Base-by-base conservation (phyloP, 108 stramenopile genomes). In the Nannochloropsis gaditana region DNA sequence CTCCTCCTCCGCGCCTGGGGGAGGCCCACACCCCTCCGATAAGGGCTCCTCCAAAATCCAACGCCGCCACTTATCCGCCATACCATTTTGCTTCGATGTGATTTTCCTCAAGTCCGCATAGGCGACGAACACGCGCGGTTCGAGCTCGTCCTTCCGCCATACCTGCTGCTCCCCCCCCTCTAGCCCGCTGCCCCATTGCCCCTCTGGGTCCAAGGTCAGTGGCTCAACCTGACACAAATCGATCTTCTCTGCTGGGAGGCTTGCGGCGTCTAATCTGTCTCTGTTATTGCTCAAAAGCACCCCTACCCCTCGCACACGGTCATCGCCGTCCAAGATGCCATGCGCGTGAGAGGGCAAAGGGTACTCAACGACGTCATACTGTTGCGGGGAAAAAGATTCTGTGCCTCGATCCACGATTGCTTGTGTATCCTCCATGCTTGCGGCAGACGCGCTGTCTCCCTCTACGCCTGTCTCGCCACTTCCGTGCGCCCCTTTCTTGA, bases 121-220 rank as follows among this genome's bases (percentile, higher is more conserved):
- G 59, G 59, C 59, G 59, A n/a, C 59, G n/a, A 73, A 73, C 8
- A 73, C 59, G n/a, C 59, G 59, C 59, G 59, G 59, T 73, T 73
- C 59, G 3, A 73, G 59, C 59, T 73, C 59, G 6, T 73, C 59
- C 59, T 73, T 73, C 59, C n/a, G 59, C 59, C 59, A 73, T n/a
- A 73, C 59, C 59, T n/a, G n/a, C 8, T n/a, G 19, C 59, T 3
- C 59, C 8, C n/a, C 19, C 19, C 59, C 59, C 59, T 73, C 59
- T 31, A 31, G 31, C 31, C 31, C 31, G 31, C 31, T 31, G 31
- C 31, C 31, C 15, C n/a, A 73, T 73, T 8, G 59, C n/a, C 59
- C 59, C n/a, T 73, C 59, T 73, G 59, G 59, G n/a, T 73, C 59
- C 4, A 73, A n/a, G 15, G 59, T 73, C 59, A 73, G n/a, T 15